Evolutionary conservation across 208 protist species (phyloP).

Genomic region (Tetramitus jugosus): DNA sequence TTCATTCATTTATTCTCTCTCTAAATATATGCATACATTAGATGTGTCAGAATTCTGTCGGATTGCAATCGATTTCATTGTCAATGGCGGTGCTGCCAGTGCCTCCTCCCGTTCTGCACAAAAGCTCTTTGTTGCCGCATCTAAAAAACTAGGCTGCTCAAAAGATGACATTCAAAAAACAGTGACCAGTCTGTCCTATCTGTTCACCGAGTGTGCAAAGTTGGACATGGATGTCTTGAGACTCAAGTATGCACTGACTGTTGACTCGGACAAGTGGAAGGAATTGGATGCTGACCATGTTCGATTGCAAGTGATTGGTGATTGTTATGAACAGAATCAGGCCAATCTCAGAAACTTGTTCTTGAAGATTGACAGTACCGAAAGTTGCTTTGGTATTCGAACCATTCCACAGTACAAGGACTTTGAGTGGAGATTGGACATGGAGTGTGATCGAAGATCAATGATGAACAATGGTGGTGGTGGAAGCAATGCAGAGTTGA

Average conservation of each 20-base stretch:
- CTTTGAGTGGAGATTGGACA: conserved; percentile 5
- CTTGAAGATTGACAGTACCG: not conserved
- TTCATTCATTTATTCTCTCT: too few species aligned
- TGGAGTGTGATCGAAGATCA: conserved; percentile 10
- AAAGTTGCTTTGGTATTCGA: not conserved
- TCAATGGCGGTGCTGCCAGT: too few species aligned
- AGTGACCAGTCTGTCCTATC: conserved; percentile 1
- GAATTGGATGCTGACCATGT: too few species aligned
- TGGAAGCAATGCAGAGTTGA: too few species aligned
- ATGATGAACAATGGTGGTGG: too few species aligned
- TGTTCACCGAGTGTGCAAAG: not conserved
- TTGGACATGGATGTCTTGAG: not conserved
- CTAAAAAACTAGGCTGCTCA: too few species aligned
- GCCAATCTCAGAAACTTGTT: not conserved
- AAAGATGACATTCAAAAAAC: not conserved
- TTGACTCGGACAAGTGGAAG: too few species aligned
- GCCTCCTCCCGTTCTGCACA: too few species aligned
- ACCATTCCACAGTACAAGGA: conserved; percentile 8
- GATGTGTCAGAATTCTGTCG: too few species aligned
- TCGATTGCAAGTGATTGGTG: not conserved
- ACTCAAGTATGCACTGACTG: not conserved
- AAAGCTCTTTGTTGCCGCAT: too few species aligned
- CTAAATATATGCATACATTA: too few species aligned
- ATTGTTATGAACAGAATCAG: not conserved
- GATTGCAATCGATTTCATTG: too few species aligned